Percentiles rank a stretch among this genome's conserved stretches.
These are phyloP conservation scores for Teunomyces pallodes DNA, from an alignment of 805 yeast species.

Conservation along the genomic window DNA sequence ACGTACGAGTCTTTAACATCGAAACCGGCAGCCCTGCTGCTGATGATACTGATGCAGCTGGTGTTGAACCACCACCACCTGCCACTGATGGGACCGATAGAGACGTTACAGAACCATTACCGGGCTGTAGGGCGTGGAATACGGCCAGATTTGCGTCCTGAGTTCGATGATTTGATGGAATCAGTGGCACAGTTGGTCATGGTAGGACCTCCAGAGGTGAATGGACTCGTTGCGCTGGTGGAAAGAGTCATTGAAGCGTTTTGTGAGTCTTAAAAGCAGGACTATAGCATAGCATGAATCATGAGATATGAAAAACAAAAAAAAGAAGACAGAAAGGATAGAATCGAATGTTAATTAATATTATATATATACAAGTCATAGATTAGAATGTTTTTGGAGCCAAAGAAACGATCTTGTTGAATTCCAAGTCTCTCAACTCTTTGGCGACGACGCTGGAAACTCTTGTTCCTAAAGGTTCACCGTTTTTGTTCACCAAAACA, in stretches of 20 bases:
- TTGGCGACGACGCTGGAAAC: constrained; percentile 87
- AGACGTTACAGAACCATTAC: not conserved
- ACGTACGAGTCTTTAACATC: constrained; percentile 16
- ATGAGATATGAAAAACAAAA: not conserved
- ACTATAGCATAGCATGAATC: not conserved
- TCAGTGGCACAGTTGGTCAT: constrained; percentile 11
- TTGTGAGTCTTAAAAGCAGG: not conserved
- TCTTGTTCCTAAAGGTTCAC: constrained; percentile 94
- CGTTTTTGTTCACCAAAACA: constrained; percentile 86
- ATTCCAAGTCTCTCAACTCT: constrained; percentile 80
- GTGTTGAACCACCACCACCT: no score
- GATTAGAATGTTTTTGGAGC: constrained; percentile 65
- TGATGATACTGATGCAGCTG: no score
- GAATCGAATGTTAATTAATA: no score
- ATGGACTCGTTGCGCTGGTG: constrained; percentile 17
- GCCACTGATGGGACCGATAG: not conserved
- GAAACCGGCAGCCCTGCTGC: not conserved
- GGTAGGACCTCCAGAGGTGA: constrained; percentile 12
- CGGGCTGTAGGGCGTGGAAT: not conserved
- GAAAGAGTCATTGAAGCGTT: constrained; percentile 15
- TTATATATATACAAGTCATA: not conserved
- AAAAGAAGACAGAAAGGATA: not conserved
- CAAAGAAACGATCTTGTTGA: constrained; percentile 80
- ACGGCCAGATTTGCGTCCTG: constrained; percentile 7
- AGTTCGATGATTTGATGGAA: constrained; percentile 14